Evolutionary conservation across 2,329 filamentous ascomycete genomes (phyloP).

Genomic region (Diaporthe amygdali): DNA sequence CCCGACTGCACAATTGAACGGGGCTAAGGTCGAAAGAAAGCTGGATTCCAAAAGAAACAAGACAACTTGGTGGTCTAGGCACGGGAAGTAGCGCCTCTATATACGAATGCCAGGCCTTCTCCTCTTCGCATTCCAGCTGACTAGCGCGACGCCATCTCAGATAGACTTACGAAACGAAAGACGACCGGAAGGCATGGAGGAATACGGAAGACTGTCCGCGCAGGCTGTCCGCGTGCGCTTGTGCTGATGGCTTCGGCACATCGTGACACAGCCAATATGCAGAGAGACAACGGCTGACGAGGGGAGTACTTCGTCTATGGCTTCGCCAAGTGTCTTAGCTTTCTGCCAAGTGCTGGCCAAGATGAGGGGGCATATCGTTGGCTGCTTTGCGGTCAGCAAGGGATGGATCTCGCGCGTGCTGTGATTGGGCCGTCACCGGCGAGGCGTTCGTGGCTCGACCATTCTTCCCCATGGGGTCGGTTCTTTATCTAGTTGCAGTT

Average conservation of each 20-base stretch:
- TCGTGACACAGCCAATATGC: conserved; percentile 14
- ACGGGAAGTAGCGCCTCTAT: conserved; percentile 6
- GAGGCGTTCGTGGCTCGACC: not conserved
- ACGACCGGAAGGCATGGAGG: not conserved
- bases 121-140: not conserved
- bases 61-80: not conserved
- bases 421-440: not conserved
- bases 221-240: conserved; percentile 1
- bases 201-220: conserved; percentile 4
- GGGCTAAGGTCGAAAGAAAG: not conserved
- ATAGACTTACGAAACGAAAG: not conserved
- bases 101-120: not conserved
- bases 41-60: not conserved
- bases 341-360: conserved; percentile 10
- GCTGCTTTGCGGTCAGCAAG: conserved; percentile 10
- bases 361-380: conserved; percentile 10
- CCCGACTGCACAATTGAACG: conserved; percentile 2
- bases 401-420: not conserved
- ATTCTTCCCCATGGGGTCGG: conserved; percentile 15
- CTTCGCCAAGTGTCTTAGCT: conserved; percentile 11
- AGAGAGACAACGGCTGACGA: conserved; percentile 11
- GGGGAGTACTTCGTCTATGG: not conserved
- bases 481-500: conserved; percentile 9
- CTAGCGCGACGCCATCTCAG: conserved; percentile 3
- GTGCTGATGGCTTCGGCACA: conserved; percentile 5